Conservation (phyloP, 1,284 basidiomycete genomes). For the Naganishia sp. region DNA sequence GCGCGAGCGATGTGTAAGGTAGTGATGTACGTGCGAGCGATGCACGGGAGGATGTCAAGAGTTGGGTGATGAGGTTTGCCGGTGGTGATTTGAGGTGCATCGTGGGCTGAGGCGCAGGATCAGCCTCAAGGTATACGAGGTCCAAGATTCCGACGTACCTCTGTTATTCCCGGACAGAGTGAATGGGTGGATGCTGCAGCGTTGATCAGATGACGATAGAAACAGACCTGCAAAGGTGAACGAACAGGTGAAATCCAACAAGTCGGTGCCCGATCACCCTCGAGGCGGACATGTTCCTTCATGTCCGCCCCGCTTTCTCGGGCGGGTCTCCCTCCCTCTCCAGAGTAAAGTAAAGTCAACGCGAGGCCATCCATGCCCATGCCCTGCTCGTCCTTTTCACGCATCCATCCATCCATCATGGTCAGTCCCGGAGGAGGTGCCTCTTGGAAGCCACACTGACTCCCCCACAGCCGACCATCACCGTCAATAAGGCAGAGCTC, state of each 20-base stretch:
- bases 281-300: too few relatives aligned
- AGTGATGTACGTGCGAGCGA: conserved; percentile 49
- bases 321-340: not conserved
- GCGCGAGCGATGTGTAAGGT: conserved; percentile 47
- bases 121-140: too few relatives aligned
- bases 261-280: not conserved
- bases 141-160: not conserved
- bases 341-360: not conserved
- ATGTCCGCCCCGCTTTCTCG: too few relatives aligned
- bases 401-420: not conserved
- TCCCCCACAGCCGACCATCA: conserved; percentile 72
- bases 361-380: not conserved
- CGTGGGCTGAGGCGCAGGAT: not conserved
- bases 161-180: not conserved
- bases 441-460: not conserved
- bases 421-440: not conserved
- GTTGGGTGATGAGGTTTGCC: conserved; percentile 49
- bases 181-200: too few relatives aligned
- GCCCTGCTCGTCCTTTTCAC: not conserved
- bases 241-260: not conserved
- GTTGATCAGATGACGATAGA: not conserved
- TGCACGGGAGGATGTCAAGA: conserved; percentile 48
- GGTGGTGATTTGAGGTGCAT: conserved; percentile 45
- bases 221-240: not conserved
- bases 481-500: conserved; percentile 92